Conservation (phyloP, 192 early-diverging fungal genomes). For the Coemansia sp. region DNA sequence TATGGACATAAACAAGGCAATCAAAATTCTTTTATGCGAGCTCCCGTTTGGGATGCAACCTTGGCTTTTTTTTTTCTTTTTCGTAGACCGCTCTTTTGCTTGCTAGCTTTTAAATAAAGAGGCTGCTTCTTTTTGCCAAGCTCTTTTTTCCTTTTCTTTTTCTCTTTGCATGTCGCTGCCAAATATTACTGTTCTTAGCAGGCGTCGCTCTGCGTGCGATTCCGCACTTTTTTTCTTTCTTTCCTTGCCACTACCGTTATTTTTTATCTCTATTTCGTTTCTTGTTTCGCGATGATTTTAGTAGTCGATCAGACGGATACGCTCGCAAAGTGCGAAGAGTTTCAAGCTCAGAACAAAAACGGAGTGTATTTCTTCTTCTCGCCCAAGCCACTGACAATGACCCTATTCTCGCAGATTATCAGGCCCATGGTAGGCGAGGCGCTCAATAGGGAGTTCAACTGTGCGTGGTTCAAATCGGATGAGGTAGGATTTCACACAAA, state of each 20-base stretch:
- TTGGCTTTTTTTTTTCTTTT: no score
- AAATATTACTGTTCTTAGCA: no score
- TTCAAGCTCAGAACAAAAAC: background rate
- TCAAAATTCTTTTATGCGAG: no score
- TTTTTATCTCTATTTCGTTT: background rate
- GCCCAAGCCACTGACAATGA: background rate
- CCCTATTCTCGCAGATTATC: background rate
- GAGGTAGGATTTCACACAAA: background rate
- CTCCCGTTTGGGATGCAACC: no score
- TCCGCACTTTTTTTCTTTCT: background rate
- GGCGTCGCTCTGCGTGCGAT: no score
- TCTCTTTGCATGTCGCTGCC: background rate
- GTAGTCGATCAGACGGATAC: constrained; percentile 1
- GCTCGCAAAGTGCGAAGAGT: background rate
- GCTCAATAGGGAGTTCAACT: background rate
- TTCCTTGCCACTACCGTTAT: background rate
- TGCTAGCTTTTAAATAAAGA: background rate
- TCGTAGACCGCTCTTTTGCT: no score
- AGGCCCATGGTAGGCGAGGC: background rate
- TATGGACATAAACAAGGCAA: no score
- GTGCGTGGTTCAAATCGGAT: background rate
- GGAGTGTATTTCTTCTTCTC: background rate
- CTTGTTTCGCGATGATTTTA: background rate
- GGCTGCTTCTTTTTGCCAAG: background rate
- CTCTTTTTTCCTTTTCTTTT: background rate